A percentile compares a stretch with the other conserved stretches of the same genome.
Conservation (phyloP, 106 monocot species). For the Dioscorea alata region DNA sequence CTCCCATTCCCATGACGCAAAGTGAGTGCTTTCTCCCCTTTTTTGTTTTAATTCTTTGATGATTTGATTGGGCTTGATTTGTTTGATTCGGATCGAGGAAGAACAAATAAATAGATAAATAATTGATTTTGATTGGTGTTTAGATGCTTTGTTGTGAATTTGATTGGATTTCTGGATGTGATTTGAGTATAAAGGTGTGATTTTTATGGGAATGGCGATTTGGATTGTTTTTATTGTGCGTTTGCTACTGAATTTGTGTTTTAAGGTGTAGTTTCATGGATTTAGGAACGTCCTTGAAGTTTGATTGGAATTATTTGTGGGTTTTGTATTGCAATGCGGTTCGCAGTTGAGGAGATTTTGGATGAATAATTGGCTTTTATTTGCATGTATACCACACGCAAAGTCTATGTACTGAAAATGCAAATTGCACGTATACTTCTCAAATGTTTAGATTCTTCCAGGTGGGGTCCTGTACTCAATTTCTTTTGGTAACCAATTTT, state of each 20-base stretch:
- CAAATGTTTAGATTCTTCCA: no score
- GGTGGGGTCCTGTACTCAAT: no score
- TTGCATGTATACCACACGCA: no score
- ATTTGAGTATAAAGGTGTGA: neutral
- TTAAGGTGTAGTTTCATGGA: neutral
- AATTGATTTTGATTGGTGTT: neutral
- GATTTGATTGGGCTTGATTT: neutral
- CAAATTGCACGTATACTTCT: no score
- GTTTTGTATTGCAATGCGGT: neutral
- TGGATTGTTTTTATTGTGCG: neutral
- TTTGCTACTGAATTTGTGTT: neutral
- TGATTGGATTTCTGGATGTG: neutral
- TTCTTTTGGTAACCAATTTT: no score
- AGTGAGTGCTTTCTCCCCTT: constrained; percentile 13
- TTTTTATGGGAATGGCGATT: neutral
- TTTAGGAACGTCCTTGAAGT: neutral
- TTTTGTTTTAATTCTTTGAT: neutral
- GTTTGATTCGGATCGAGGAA: neutral
- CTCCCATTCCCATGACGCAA: constrained; percentile 54
- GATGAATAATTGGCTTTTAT: no score
- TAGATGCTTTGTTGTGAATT: neutral
- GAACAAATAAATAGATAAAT: neutral
- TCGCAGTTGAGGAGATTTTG: no score
- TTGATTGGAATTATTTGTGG: neutral
- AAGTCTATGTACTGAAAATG: no score